phyloP scores from a whole-genome alignment of 2,329 filamentous ascomycete genomes.

The Chrysosporium queenslandicum region DNA sequence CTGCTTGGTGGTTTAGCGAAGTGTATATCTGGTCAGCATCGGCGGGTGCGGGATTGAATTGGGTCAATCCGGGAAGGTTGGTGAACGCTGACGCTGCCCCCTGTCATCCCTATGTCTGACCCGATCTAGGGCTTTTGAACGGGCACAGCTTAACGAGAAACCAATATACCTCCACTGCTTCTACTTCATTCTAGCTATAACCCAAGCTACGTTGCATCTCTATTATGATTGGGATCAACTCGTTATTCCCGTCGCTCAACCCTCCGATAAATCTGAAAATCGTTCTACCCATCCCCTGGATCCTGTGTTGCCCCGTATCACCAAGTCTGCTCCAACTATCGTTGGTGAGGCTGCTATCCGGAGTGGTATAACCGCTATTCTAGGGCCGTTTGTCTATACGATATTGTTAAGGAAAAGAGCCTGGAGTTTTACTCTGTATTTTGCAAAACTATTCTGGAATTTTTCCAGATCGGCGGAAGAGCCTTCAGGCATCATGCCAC shows the following conservation, averaged over 20 bases:
- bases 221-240: constrained; percentile 64
- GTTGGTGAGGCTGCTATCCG: constrained; percentile 28
- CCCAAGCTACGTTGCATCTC: constrained; percentile 62
- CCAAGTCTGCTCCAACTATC: constrained; percentile 24
- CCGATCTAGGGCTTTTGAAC: constrained; percentile 45
- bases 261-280: constrained; percentile 25
- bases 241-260: constrained; percentile 39
- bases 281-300: constrained; percentile 30
- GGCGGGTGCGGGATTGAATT: constrained; percentile 52
- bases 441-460: constrained; percentile 64
- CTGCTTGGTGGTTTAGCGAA: constrained; percentile 68
- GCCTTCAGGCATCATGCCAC: constrained; percentile 47
- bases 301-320: constrained; percentile 33
- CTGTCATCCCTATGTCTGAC: constrained; percentile 6
- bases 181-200: constrained; percentile 56
- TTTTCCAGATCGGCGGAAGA: constrained; percentile 59
- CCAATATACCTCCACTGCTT: constrained; percentile 69
- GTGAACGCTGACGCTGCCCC: constrained; percentile 26
- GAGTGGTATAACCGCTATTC: constrained; percentile 33
- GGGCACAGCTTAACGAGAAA: constrained; percentile 72
- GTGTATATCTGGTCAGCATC: constrained; percentile 66
- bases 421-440: constrained; percentile 60
- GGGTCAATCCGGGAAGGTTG: constrained; percentile 60
- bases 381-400: constrained; percentile 52
- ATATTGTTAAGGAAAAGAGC: constrained; percentile 51